These are phyloP conservation scores for Ceratonia siliqua DNA, from an alignment of 306 rosid genomes.

Conservation along the genomic window DNA sequence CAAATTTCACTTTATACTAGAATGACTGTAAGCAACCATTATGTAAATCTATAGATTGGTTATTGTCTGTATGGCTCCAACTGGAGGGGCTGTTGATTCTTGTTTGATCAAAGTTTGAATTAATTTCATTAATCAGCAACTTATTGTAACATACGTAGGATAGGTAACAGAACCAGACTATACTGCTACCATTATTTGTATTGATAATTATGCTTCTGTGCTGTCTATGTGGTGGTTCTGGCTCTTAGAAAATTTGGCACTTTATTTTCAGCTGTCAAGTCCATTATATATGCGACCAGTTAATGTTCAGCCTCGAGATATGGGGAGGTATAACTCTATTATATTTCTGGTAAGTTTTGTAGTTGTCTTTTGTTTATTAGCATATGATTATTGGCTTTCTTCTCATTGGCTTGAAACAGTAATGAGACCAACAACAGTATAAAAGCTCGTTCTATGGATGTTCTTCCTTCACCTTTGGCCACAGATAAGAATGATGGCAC, in stretches of 20 bases:
- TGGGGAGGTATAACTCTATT: conserved; percentile 53
- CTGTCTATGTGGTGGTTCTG: conserved; percentile 26
- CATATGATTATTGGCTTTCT: conserved; percentile 22
- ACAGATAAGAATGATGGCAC: conserved; percentile 73
- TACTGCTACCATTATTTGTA: conserved; percentile 13
- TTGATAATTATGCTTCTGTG: not conserved
- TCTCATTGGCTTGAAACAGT: conserved; percentile 54
- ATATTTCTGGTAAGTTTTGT: conserved; percentile 26
- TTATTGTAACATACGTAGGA: not conserved
- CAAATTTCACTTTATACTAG: conserved; percentile 29
- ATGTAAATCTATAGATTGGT: not conserved
- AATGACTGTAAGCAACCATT: not conserved
- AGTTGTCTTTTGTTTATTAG: conserved; percentile 17
- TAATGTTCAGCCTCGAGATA: conserved; percentile 67
- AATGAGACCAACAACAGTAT: conserved; percentile 45
- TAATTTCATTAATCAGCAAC: conserved; percentile 16
- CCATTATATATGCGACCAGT: conserved; percentile 58
- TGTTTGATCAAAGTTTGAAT: not conserved
- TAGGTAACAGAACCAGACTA: conserved; percentile 4
- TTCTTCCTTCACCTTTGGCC: conserved; percentile 61
- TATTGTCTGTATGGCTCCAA: not conserved
- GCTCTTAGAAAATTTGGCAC: conserved; percentile 37
- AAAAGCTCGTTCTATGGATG: conserved; percentile 57
- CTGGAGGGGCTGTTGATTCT: not conserved
- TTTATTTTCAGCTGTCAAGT: conserved; percentile 65